Evolutionary conservation across 768 basidiomycete species (phyloP).

Genomic region (Suillus discolor): DNA sequence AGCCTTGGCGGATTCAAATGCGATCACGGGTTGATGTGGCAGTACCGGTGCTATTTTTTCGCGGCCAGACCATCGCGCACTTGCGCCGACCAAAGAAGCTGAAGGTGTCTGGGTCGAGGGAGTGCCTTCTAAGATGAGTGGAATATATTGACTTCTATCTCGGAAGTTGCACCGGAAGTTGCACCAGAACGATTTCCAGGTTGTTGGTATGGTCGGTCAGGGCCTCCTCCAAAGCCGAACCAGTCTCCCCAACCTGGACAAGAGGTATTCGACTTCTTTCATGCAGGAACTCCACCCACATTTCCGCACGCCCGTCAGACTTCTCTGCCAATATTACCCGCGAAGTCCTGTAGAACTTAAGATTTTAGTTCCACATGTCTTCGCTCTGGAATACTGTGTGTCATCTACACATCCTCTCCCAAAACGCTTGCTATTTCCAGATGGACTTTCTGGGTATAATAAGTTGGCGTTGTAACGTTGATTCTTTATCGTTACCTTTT

Average conservation of each 20-base stretch:
- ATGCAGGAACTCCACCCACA: conserved; percentile 61
- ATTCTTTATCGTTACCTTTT: conserved; percentile 55
- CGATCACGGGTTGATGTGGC: neutral
- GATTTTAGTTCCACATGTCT: conserved; percentile 46
- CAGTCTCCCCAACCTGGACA: conserved; percentile 46
- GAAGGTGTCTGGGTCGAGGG: conserved; percentile 37
- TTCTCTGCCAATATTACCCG: conserved; percentile 43
- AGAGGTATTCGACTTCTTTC: conserved; percentile 58
- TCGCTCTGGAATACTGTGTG: conserved; percentile 75
- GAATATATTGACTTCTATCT: conserved; percentile 26
- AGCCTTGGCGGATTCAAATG: neutral
- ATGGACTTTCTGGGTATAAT: conserved; percentile 70
- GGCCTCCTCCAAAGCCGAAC: conserved; percentile 35
- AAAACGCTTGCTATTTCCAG: conserved; percentile 64
- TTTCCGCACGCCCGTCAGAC: conserved; percentile 61
- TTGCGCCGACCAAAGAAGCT: conserved; percentile 11
- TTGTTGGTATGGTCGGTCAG: conserved; percentile 56
- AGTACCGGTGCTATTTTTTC: conserved; percentile 14
- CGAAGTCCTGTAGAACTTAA: conserved; percentile 50
- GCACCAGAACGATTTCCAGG: conserved; percentile 50
- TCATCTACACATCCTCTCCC: conserved; percentile 46
- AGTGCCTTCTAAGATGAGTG: conserved; percentile 29
- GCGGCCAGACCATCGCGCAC: conserved; percentile 25
- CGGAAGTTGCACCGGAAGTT: conserved; percentile 44
- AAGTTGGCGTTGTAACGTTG: conserved; percentile 56